phyloP scores from a whole-genome alignment of 2,329 filamentous ascomycete species.

The Neocatenulostroma microsporum region DNA sequence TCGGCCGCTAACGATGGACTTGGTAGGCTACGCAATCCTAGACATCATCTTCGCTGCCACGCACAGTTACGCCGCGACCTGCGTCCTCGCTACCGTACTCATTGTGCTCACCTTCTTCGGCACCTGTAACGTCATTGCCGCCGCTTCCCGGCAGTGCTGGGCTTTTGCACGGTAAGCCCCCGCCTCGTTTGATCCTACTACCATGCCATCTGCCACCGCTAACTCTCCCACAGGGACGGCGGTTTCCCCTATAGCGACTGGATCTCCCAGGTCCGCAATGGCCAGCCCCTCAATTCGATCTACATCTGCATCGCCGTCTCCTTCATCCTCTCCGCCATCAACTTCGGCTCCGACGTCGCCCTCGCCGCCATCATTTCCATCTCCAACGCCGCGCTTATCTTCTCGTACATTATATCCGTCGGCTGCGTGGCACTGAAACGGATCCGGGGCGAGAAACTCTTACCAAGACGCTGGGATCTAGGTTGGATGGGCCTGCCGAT shows the following conservation, averaged over 20 bases:
- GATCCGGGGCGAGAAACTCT: slow-evolving; percentile 28
- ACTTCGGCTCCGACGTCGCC: slow-evolving; percentile 33
- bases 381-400: slow-evolving; percentile 31
- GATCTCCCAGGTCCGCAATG: too few relatives aligned
- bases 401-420: slow-evolving; percentile 34
- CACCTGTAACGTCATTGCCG: slow-evolving; percentile 28
- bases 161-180: slow-evolving; percentile 36
- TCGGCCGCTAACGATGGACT: too few relatives aligned
- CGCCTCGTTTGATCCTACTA: too few relatives aligned
- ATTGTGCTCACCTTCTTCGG: slow-evolving; percentile 28
- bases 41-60: too few relatives aligned
- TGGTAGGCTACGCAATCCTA: too few relatives aligned
- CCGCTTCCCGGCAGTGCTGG: slow-evolving; percentile 33
- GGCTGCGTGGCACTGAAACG: slow-evolving; percentile 31
- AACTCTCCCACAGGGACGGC: too few relatives aligned
- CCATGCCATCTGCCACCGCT: too few relatives aligned
- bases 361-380: slow-evolving; percentile 38
- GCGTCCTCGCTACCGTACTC: too few relatives aligned
- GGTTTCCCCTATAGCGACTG: too few relatives aligned
- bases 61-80: too few relatives aligned
- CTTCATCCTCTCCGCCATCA: slow-evolving; percentile 29
- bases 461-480: slow-evolving; percentile 32
- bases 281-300: slow-evolving; percentile 22
- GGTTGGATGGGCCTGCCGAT: too few relatives aligned
- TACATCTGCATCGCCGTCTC: slow-evolving; percentile 16